Percentiles rank a stretch among this genome's conserved stretches.
Evolutionary conservation across 371 early-diverging fungal species (phyloP).

Genomic region (Lichtheimia corymbifera): DNA sequence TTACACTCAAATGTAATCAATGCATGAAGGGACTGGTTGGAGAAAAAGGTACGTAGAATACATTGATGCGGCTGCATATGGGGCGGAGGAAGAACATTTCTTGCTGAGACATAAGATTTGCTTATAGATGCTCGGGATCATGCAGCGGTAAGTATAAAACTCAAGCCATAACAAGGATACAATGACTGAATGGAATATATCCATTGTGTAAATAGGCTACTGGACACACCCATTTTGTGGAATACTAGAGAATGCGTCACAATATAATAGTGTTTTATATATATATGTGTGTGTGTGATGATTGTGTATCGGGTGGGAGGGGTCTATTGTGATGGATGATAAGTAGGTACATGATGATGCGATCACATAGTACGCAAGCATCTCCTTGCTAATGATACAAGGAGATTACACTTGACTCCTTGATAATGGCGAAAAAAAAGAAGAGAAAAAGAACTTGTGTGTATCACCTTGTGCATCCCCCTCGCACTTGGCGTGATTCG

Average conservation of each 20-base stretch:
- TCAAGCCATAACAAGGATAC: not conserved
- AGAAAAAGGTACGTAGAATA: constrained; percentile 49
- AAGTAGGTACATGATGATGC: no score
- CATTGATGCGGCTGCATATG: not conserved
- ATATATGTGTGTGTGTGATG: no score
- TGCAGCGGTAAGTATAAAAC: constrained; percentile 11
- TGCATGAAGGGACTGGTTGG: constrained; percentile 57
- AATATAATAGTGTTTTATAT: no score
- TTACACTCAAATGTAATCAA: constrained; percentile 54
- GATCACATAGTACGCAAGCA: no score
- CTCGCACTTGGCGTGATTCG: not conserved
- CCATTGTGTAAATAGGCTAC: constrained; percentile 10
- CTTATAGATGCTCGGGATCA: constrained; percentile 16
- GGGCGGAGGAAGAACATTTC: not conserved
- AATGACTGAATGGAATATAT: no score
- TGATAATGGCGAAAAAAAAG: constrained; percentile 1
- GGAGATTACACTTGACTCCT: no score
- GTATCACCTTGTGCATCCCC: not conserved
- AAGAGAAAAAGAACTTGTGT: not conserved
- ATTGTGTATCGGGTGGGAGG: no score
- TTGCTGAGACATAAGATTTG: not conserved
- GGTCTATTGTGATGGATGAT: no score
- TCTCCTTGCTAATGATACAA: no score
- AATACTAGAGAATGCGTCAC: constrained; percentile 4
- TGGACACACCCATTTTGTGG: constrained; percentile 24